phyloP scores from a whole-genome alignment of 441 rosid species.

The Croton laevigatus region DNA sequence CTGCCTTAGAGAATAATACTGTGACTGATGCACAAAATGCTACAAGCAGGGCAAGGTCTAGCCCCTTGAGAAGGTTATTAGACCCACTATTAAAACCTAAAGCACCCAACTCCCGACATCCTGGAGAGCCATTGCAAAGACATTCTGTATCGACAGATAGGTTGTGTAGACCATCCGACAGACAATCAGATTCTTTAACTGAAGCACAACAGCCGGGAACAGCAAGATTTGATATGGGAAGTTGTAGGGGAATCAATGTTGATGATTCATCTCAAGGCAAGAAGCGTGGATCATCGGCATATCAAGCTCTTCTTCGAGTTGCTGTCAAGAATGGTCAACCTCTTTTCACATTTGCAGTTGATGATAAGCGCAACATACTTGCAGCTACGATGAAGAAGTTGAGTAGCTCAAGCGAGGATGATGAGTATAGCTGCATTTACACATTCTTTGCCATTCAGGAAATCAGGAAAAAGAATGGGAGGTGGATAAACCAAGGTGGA shows the following conservation, averaged over 20 bases:
- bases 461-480: slow-evolving; percentile 65
- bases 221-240: slow-evolving; percentile 33
- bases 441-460: slow-evolving; percentile 74
- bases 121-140: slow-evolving; percentile 41
- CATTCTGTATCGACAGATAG: slow-evolving; percentile 36
- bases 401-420: slow-evolving; percentile 44
- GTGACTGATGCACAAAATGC: slow-evolving; percentile 40
- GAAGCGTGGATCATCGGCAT: slow-evolving; percentile 39
- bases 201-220: slow-evolving; percentile 36
- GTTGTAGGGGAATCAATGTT: slow-evolving; percentile 36
- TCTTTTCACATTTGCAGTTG: slow-evolving; percentile 80
- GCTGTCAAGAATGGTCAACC: slow-evolving; percentile 89
- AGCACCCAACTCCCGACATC: slow-evolving; percentile 34
- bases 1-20: slow-evolving; percentile 36
- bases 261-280: slow-evolving; percentile 41
- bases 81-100: slow-evolving; percentile 75
- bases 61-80: slow-evolving; percentile 85
- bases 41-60: slow-evolving; percentile 67
- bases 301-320: slow-evolving; percentile 81
- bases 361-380: slow-evolving; percentile 60
- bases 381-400: slow-evolving; percentile 80
- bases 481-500: slow-evolving; percentile 72
- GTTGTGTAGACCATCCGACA: slow-evolving; percentile 33
- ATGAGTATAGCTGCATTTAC: slow-evolving; percentile 55
- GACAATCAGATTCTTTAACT: slow-evolving; percentile 33